Percentiles rank a stretch among this genome's conserved stretches.
Conservation (phyloP, 805 yeast genomes). For the Scheffersomyces ergatensis region DNA sequence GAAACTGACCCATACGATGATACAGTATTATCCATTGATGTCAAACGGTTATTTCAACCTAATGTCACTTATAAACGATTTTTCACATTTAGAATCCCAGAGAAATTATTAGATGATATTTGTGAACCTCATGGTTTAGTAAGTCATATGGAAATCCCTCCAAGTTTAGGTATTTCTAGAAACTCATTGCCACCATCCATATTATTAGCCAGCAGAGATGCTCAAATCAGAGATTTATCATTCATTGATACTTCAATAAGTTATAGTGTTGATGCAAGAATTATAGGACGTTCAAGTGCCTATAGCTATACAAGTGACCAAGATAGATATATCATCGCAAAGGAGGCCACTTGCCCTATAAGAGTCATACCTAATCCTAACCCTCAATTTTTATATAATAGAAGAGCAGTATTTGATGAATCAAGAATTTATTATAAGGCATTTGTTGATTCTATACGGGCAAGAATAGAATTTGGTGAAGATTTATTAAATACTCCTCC, state of each 20-base stretch:
- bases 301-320: conserved; percentile 18
- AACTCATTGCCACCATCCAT: conserved; percentile 20
- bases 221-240: conserved; percentile 28
- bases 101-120: conserved; percentile 37
- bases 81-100: conserved; percentile 41
- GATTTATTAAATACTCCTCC: conserved; percentile 13
- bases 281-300: conserved; percentile 39
- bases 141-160: conserved; percentile 34
- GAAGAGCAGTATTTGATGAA: conserved; percentile 12
- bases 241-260: conserved; percentile 33
- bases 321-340: conserved; percentile 37
- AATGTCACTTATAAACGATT: conserved; percentile 37
- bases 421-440: conserved; percentile 29
- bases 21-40: conserved; percentile 32
- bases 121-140: conserved; percentile 35
- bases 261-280: conserved; percentile 38
- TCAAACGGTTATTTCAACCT: conserved; percentile 36
- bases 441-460: conserved; percentile 26
- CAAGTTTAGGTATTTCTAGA: conserved; percentile 33
- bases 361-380: conserved; percentile 32
- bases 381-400: conserved; percentile 15
- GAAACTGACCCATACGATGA: conserved; percentile 42
- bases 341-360: conserved; percentile 28
- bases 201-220: conserved; percentile 19
- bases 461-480: conserved; percentile 22